Base-by-base conservation (phyloP, 2,329 filamentous ascomycete species). In the Teratosphaeria destructans region DNA sequence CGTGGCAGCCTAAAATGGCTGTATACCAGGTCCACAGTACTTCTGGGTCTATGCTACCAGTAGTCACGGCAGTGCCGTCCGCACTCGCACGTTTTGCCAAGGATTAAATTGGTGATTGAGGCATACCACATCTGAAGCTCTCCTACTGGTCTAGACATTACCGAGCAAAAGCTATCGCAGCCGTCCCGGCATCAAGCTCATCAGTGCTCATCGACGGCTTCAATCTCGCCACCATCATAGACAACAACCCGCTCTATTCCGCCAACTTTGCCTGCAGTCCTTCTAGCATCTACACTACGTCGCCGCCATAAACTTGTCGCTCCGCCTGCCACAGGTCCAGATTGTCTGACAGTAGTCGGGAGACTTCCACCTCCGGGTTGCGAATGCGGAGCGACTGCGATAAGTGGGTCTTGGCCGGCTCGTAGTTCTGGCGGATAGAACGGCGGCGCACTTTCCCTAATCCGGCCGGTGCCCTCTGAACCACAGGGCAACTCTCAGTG, bases 341-440 rank as follows among this genome's bases (percentile, higher is more conserved):
- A 70, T 94, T 94, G 66, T 94, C 88, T n/a, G 87, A 85, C 27
- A 92, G 78, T 64, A 92, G 81, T 55, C 85, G 84, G 49, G 87
- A 85, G 63, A 84, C 85, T 73, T 95, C 88, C 70, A 85, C 84
- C 70, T 93, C 89, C 60, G 94, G 81, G 63, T 80, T 83, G 61
- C 89, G 85, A 67, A 94, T 92, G 65, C 87, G 86, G 35, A 90
- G 79, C 35, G 87, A 88, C 72, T 92, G 88, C 57, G 82, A 81
- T 27, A 89, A 90, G 75, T 95, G 94, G 68, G 82, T 84, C 75
- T 79, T 80, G 60, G 89, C 89, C 64, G 94, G 87, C 69, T 94
- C 89, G 74, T 88, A 83, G 72, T 95, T 95, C 72, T 94, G 90
- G 58, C 89, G 83, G 68, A 92, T 78, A 70, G 91, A 90, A 71